Percentiles rank a stretch among this genome's conserved stretches.
phyloP scores from a whole-genome alignment of 1,139 yeast genomes.

The Blastobotrys illinoisensis region DNA sequence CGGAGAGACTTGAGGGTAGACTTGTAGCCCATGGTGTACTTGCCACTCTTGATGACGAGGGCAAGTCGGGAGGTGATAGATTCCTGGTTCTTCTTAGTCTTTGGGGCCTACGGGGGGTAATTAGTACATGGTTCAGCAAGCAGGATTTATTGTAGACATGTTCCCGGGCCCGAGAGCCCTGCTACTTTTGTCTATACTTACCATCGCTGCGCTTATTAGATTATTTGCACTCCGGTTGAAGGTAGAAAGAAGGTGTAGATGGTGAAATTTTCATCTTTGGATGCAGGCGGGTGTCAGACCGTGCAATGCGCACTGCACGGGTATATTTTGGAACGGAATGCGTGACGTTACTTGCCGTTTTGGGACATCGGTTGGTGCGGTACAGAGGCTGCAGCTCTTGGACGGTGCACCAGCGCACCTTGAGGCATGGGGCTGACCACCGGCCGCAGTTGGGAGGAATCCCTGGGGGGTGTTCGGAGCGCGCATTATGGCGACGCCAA shows the following conservation, averaged over 20 bases:
- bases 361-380: not conserved
- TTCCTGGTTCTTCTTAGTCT: constrained; percentile 79
- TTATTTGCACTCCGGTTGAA: constrained; percentile 76
- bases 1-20: constrained; percentile 97
- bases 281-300: not conserved
- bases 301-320: not conserved
- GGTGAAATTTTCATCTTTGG: not conserved
- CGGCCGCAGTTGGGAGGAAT: not conserved
- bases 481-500: not conserved
- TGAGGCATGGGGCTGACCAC: not conserved
- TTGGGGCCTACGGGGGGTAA: constrained; percentile 71
- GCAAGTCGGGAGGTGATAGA: constrained; percentile 98
- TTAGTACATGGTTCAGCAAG: not conserved
- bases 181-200: constrained; percentile 43
- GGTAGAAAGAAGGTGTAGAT: not conserved
- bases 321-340: not conserved
- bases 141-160: not conserved
- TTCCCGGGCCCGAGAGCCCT: not conserved
- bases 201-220: constrained; percentile 85
- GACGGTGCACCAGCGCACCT: not conserved
- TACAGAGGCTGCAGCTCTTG: not conserved
- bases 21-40: constrained; percentile 99
- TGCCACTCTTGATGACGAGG: constrained; percentile 98
- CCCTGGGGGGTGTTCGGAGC: not conserved
- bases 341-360: not conserved